Base-by-base conservation (phyloP, 2,329 filamentous ascomycete species). In the Pyrenophora teres region DNA sequence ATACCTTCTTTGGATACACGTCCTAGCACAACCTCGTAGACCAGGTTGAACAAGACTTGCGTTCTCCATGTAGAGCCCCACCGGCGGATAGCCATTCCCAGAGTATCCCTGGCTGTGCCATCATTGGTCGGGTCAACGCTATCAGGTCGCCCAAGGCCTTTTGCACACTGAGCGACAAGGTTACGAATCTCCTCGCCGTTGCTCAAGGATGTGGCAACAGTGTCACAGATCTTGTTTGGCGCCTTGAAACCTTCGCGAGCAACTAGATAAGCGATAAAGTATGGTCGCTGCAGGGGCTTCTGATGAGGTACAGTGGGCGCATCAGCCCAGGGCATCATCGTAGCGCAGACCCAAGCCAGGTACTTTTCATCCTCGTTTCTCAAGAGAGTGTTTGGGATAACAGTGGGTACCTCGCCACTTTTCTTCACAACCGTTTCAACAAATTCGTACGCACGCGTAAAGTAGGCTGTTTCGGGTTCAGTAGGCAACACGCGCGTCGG, bases 201-300 rank as follows among this genome's bases (percentile, higher is more conserved):
- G n/a, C 77, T 79, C 42, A 87, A 79, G 7, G 88, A 83, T 18
- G 84, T 83, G 12, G 82, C 81, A 46, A 94, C 77, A 4, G 93
- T 75, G 57, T 86, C 85, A 37, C 82, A 83, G 4, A 91, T 77
- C 69, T 88, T 94, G 69, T 92, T 96, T 2, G 89, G 84, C 1
- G 87, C 83, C 65, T 88, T 91, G 69, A 96, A 85, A 4, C 91
- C 91, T 69, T 95, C 90, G 27, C 87, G 81, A 4, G 85, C 87
- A 4, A 88, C 87, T 25, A 84, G 77, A 3, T 82, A 81, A 3
- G 86, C 81, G 15, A 85, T 79, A 37, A 68, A 68, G 25, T 62
- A 63, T 7, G 70, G 66, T 19, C 61, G 51, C 35, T 64, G 66
- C 5, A 57, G 44, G n/a, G 63, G 61, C 45, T 73, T 73, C 0